Evolutionary conservation across 129 eudicot species (phyloP).

Genomic region (Lactuca sativa): DNA sequence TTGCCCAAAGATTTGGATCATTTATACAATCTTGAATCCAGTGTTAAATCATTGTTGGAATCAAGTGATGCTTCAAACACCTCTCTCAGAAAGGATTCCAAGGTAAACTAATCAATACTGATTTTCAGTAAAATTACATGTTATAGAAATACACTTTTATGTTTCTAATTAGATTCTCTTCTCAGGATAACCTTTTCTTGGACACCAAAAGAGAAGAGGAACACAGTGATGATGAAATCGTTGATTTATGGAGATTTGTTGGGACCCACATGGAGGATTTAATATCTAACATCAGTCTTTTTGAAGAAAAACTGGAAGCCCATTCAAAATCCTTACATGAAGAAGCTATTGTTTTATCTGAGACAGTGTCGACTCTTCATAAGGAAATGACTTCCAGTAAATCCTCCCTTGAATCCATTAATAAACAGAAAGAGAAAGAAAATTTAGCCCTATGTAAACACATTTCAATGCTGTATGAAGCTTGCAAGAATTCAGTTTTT

Average conservation of each 20-base stretch:
- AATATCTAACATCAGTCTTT: slow-evolving; percentile 34
- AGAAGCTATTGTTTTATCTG: slow-evolving; percentile 44
- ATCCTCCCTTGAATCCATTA: slow-evolving; percentile 37
- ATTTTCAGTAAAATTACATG: neutral
- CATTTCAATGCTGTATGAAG: slow-evolving; percentile 54
- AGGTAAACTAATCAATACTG: slow-evolving; percentile 41
- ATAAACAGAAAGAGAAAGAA: slow-evolving; percentile 62
- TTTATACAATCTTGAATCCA: slow-evolving; percentile 50
- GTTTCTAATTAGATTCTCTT: slow-evolving; percentile 24
- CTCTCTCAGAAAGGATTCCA: slow-evolving; percentile 35
- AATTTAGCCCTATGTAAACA: slow-evolving; percentile 37
- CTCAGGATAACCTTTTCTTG: slow-evolving; percentile 27
- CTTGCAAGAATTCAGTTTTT: slow-evolving; percentile 53
- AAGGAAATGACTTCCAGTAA: slow-evolving; percentile 48
- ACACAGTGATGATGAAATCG: slow-evolving; percentile 23
- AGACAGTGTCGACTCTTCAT: slow-evolving; percentile 34
- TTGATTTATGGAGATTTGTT: slow-evolving; percentile 40
- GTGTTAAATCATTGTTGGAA: slow-evolving; percentile 44
- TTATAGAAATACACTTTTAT: neutral
- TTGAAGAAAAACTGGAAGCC: slow-evolving; percentile 43
- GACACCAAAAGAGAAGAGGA: slow-evolving; percentile 37
- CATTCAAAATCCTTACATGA: slow-evolving; percentile 48
- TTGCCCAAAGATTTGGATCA: slow-evolving; percentile 66
- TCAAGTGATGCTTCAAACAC: slow-evolving; percentile 33
- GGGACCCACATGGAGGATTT: slow-evolving; percentile 46